These are phyloP conservation scores for Fusarium avenaceum DNA, from an alignment of 2,329 filamentous ascomycete species.

Conservation along the genomic window DNA sequence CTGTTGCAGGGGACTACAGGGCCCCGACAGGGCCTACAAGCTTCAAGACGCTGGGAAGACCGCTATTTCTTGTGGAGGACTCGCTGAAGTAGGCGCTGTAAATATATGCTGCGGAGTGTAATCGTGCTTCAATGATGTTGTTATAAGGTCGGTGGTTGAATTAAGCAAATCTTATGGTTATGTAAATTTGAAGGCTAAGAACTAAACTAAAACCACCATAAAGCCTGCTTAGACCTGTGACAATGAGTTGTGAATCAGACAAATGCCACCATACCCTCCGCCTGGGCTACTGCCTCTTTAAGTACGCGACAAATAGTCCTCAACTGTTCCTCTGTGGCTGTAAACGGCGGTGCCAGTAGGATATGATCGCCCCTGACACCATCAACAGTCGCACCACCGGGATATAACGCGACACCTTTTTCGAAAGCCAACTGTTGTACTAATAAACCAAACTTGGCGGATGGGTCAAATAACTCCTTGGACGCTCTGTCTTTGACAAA, in stretches of 20 bases:
- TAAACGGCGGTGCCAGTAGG: slow-evolving; percentile 76
- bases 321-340: slow-evolving; percentile 60
- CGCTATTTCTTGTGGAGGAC: no score
- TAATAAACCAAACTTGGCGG: slow-evolving; percentile 46
- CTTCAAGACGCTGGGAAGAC: no score
- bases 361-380: slow-evolving; percentile 75
- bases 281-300: slow-evolving; percentile 26
- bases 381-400: slow-evolving; percentile 71
- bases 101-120: no score
- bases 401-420: slow-evolving; percentile 67
- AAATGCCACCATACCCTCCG: slow-evolving; percentile 2
- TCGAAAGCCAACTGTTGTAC: slow-evolving; percentile 52
- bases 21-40: no score
- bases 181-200: no score
- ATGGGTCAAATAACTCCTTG: slow-evolving; percentile 54
- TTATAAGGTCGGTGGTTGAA: no score
- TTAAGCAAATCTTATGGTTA: no score
- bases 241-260: background rate
- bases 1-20: no score
- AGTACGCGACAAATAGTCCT: slow-evolving; percentile 20
- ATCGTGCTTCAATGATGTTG: no score
- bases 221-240: no score
- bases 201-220: no score
- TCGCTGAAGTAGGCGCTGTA: no score
- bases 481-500: slow-evolving; percentile 56